Base-by-base conservation (phyloP, 805 yeast genomes). In the Monosporozyma solicola region DNA sequence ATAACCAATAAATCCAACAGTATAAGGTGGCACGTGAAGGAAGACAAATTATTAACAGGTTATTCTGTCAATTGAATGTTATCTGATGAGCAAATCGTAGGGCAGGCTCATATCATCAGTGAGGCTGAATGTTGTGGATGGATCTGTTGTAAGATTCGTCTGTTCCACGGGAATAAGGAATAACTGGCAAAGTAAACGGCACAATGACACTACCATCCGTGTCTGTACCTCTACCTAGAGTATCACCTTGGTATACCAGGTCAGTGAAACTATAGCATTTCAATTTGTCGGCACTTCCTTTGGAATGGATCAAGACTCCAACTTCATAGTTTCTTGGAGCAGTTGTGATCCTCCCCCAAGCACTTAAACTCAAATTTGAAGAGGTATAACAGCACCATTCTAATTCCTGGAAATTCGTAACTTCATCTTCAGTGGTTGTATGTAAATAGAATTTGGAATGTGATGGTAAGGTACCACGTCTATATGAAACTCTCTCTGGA, bases 381-480 rank as follows among this genome's bases (percentile, higher is more conserved):
- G 90, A 83, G 0, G 94, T 85, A 62, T 85, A 72, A 5, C 85
- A 64, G 20, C 83, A 76, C 95, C 95, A 88, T 50, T 79, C 76
- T 5, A 85, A 63, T 2, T 53, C 44, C 4, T 50, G 41, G 35
- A 62, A 60, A 4, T 32, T 33, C 11, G 37, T 16, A 1, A 4
- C 41, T 16, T 45, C 59, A 65, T 76, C 79, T 49, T 74, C 60
- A 57, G 80, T 81, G 3, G 75, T 76, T 11, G 83, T 76, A 56
- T 80, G 75, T 54, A 80, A 61, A 59, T 85, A 81, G 33, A 86
- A 78, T 65, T 88, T 88, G 13, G 84, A 82, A 67, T 88, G 96
- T 1, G 84, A 80, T 2, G 84, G 77, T 2, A 62, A 57, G 2
- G 60, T 15, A 24, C 49, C 56, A 45, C 55, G 49, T 32, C 24